Evolutionary conservation across 805 yeast genomes (phyloP).

Genomic region (Barnettozyma siamensis): DNA sequence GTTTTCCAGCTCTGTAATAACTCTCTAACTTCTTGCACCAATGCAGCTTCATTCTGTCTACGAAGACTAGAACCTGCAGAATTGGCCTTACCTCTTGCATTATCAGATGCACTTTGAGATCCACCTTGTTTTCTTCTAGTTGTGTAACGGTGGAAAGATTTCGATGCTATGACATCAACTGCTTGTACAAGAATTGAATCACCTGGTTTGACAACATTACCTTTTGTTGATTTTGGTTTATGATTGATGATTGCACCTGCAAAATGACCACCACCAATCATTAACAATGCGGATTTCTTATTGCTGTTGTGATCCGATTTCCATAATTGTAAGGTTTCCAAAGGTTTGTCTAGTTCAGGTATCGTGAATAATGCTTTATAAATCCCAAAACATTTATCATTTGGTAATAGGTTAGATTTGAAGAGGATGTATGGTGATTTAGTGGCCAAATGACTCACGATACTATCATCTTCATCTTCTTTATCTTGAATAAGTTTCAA

Average conservation of each 20-base stretch:
- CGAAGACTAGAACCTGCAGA: constrained; percentile 92
- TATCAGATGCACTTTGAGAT: constrained; percentile 87
- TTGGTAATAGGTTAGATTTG: constrained; percentile 40
- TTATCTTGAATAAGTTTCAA: constrained; percentile 10
- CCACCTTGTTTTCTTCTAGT: constrained; percentile 98
- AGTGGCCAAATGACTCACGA: constrained; percentile 53
- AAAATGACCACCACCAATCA: constrained; percentile 98
- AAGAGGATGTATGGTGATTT: constrained; percentile 65
- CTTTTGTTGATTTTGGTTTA: constrained; percentile 47
- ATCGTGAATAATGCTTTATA: constrained; percentile 58
- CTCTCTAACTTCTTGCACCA: constrained; percentile 71
- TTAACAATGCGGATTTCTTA: constrained; percentile 67
- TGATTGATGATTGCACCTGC: constrained; percentile 92
- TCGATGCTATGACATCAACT: constrained; percentile 64
- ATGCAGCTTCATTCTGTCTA: constrained; percentile 82
- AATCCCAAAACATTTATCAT: constrained; percentile 50
- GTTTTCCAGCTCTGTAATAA: constrained; percentile 61
- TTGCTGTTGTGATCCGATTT: constrained; percentile 14
- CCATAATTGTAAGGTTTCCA: constrained; percentile 40
- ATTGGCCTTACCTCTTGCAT: constrained; percentile 89
- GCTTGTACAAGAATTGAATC: constrained; percentile 52
- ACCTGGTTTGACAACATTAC: constrained; percentile 44
- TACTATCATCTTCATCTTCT: constrained; percentile 26
- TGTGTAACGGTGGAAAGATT: constrained; percentile 91
- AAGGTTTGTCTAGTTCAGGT: constrained; percentile 41